phyloP scores from a whole-genome alignment of 2,329 filamentous ascomycete species.

The Salinomyces thailandicus region DNA sequence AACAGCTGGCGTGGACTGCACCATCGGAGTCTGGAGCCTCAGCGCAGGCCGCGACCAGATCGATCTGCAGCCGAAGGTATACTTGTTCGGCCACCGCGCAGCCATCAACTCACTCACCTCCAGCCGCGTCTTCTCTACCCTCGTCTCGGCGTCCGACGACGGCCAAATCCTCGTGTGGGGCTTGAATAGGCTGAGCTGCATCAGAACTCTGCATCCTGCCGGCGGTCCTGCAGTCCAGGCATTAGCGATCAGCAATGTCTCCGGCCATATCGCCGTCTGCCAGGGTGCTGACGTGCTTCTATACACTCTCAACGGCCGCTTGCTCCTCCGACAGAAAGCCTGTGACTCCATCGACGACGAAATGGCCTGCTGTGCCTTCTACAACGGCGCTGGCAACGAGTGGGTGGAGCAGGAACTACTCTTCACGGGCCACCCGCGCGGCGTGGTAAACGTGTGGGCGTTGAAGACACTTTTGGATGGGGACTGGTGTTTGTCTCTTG shows the following conservation, averaged over 20 bases:
- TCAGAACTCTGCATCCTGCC: slow-evolving; percentile 41
- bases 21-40: slow-evolving; percentile 74
- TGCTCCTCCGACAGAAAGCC: slow-evolving; percentile 72
- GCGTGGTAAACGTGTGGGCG: slow-evolving; percentile 67
- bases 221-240: slow-evolving; percentile 54
- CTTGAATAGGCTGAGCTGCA: slow-evolving; percentile 78
- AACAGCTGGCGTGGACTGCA: slow-evolving; percentile 86
- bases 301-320: slow-evolving; percentile 78
- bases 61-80: slow-evolving; percentile 67
- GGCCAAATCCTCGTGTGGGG: slow-evolving; percentile 88
- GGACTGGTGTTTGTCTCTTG: slow-evolving; percentile 64
- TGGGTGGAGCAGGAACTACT: slow-evolving; percentile 81
- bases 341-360: slow-evolving; percentile 57
- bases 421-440: slow-evolving; percentile 78
- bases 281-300: slow-evolving; percentile 63
- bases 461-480: slow-evolving; percentile 47
- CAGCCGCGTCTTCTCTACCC: slow-evolving; percentile 76
- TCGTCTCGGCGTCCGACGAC: slow-evolving; percentile 73
- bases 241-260: slow-evolving; percentile 78
- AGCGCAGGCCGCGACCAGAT: slow-evolving; percentile 51
- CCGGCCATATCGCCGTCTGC: slow-evolving; percentile 80
- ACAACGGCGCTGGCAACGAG: slow-evolving; percentile 81
- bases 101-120: slow-evolving; percentile 74
- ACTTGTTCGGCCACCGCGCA: slow-evolving; percentile 81
- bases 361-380: slow-evolving; percentile 77